Percentiles rank a stretch among this genome's conserved stretches.
Conservation (phyloP, 2,329 filamentous ascomycete species). For the Lasiodiplodia sp. region DNA sequence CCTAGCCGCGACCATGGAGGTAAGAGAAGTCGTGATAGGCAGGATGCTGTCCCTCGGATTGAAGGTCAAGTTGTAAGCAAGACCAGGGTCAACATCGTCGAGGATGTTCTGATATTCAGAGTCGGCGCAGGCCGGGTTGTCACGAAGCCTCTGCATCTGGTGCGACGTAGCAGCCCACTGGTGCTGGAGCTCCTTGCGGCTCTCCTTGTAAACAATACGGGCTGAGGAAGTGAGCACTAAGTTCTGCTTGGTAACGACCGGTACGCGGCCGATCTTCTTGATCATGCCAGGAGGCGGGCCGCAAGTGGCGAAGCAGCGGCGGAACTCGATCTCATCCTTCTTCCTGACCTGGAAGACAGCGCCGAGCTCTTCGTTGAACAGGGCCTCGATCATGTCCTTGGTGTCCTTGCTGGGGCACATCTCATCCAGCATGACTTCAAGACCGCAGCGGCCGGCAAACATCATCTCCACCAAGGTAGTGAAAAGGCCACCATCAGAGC, state of each 20-base stretch:
- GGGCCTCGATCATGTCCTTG: conserved; percentile 72
- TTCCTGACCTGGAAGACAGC: conserved; percentile 95
- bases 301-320: conserved; percentile 88
- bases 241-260: conserved; percentile 73
- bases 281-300: conserved; percentile 83
- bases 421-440: conserved; percentile 83
- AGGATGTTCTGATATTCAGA: conserved; percentile 78
- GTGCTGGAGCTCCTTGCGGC: conserved; percentile 78
- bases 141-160: conserved; percentile 87
- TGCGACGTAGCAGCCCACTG: conserved; percentile 89
- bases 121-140: conserved; percentile 87
- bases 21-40: conserved; percentile 70
- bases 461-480: conserved; percentile 96
- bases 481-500: conserved; percentile 90
- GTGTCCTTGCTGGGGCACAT: conserved; percentile 68
- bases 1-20: conserved; percentile 66
- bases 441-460: conserved; percentile 91
- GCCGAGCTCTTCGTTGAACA: conserved; percentile 97
- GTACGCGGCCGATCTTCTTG: conserved; percentile 81
- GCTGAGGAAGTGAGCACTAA: conserved; percentile 77
- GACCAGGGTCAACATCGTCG: conserved; percentile 79
- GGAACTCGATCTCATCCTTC: conserved; percentile 83
- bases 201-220: conserved; percentile 71
- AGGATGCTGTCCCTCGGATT: conserved; percentile 79
- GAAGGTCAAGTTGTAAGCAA: conserved; percentile 84